Evolutionary conservation across 2,329 filamentous ascomycete species (phyloP), one percentile per base, ranked within the genome.

Genomic region (Teratosphaeria viscida): DNA sequence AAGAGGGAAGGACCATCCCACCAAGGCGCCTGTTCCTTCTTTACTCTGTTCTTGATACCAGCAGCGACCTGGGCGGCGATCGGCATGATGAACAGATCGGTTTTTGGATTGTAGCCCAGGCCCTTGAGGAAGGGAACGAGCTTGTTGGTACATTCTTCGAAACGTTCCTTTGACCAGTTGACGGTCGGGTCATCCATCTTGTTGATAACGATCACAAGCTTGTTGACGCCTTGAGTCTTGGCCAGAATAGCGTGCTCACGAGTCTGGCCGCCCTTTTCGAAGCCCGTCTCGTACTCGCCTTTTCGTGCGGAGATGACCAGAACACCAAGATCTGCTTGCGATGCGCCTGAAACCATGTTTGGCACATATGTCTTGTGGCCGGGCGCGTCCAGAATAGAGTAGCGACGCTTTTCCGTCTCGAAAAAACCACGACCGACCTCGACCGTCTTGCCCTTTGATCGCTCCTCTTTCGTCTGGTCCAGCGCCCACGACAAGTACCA

Each of bases 401-500:
- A 99, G 70, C 90, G 83, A 66, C 94, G 88, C 80, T 94, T 96
- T 62, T 97, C 90, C 3, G 94, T 96, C 79, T 97, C 94, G 76
- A 99, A 96, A 76, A 90, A 96, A 12, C 90, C 94, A 71, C 92
- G 85, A 29, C 94, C 94, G 65, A 97, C 92, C 76, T 99, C 94
- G 64, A 99, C 92, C 5, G 94, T 99, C 81, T 97, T 99, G 66
- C 94, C 94, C 82, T 97, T 95, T 57, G 89, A 81, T 71, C 95
- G 85, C 74, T 99, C 94, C 75, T 99, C 95, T 76, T 92, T 96
- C 67, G 91, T 99, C 74, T 97, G 75, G 82, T 99, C 94, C 68
- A 99, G 83, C 62, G 92, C 95, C 94, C 95, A 99, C 52, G 94
- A 99, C 26, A 99, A 82, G 75, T 97, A 99, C 94, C 94, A 99